A percentile compares a stretch with the other conserved stretches of the same genome.
Conservation (phyloP, 345 rosid species). For the Eucalyptus regnans region DNA sequence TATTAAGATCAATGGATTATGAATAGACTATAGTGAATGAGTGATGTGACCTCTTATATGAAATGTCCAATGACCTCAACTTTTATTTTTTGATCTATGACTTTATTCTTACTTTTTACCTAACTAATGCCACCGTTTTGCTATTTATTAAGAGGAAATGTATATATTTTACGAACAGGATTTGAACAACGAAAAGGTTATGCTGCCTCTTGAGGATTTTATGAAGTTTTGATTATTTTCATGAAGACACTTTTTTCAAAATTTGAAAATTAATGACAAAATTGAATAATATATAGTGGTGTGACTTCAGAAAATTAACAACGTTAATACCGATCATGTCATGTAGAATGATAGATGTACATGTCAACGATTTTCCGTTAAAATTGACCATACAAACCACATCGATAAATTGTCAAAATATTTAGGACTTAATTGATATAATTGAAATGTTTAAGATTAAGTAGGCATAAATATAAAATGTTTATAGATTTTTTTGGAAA, state of each 20-base stretch:
- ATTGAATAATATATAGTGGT: neutral
- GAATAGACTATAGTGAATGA: neutral
- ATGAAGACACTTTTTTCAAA: neutral
- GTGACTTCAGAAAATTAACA: neutral
- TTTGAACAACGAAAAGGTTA: neutral
- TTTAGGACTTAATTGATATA: no score
- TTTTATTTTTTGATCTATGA: neutral
- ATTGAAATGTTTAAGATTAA: no score
- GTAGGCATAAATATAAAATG: neutral
- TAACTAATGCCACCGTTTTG: neutral
- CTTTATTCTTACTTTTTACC: neutral
- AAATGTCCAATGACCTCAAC: neutral
- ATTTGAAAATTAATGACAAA: neutral
- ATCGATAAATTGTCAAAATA: no score
- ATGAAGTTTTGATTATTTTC: neutral
- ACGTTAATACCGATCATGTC: fast-evolving
- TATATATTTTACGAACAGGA: neutral
- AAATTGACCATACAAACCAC: no score
- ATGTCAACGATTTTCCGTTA: no score
- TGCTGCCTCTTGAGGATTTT: neutral
- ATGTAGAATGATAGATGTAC: fast-evolving
- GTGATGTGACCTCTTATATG: neutral
- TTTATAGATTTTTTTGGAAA: no score
- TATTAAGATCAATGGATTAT: neutral
- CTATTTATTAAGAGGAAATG: neutral